phyloP scores from a whole-genome alignment of 768 basidiomycete genomes.

The Kwoniella mangroviensis region DNA sequence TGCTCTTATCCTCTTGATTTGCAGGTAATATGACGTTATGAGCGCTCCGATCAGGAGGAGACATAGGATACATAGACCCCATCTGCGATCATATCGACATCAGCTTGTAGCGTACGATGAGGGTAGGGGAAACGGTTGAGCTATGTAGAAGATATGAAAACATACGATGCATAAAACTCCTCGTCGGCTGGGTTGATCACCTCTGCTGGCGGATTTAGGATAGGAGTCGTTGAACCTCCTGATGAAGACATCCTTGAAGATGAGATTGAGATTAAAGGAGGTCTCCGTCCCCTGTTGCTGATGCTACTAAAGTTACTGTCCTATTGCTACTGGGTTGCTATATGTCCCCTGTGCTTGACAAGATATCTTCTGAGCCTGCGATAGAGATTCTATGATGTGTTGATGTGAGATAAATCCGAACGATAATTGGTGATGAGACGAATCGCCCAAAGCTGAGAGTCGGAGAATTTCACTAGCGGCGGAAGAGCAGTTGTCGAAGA shows the following conservation, averaged over 20 bases:
- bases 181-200: constrained; percentile 53
- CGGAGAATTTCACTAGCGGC: too few relatives aligned
- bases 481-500: too few relatives aligned
- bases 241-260: constrained; percentile 2
- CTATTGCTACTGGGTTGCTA: neutral
- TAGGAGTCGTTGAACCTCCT: constrained; percentile 14
- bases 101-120: too few relatives aligned
- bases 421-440: too few relatives aligned
- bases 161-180: constrained; percentile 58
- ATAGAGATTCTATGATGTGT: too few relatives aligned
- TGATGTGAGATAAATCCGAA: too few relatives aligned
- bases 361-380: too few relatives aligned
- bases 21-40: constrained; percentile 95
- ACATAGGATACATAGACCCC: constrained; percentile 60
- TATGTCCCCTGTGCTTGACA: too few relatives aligned
- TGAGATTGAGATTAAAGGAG: neutral
- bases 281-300: neutral
- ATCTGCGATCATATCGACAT: too few relatives aligned
- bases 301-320: neutral
- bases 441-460: too few relatives aligned
- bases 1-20: constrained; percentile 92
- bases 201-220: constrained; percentile 35
- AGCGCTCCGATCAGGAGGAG: constrained; percentile 89
- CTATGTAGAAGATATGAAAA: too few relatives aligned
- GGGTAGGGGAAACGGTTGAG: too few relatives aligned